These are phyloP conservation scores for Fusarium lateritium DNA, from an alignment of 2,329 filamentous ascomycete species.

Conservation along the genomic window DNA sequence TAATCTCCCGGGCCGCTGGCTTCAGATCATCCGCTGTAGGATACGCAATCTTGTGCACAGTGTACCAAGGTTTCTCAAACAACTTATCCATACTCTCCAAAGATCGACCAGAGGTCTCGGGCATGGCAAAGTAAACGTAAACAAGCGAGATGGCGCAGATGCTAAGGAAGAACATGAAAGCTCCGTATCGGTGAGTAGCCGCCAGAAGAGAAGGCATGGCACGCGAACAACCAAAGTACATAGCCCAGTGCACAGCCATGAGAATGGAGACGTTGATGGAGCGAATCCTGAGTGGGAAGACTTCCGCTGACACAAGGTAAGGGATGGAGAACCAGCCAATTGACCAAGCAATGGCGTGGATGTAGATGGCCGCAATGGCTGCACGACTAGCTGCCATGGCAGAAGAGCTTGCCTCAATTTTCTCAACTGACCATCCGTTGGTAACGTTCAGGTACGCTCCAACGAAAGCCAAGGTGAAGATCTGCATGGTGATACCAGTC, in stretches of 20 bases:
- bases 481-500: constrained; percentile 53
- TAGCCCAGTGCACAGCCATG: constrained; percentile 61
- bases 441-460: constrained; percentile 52
- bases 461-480: constrained; percentile 50
- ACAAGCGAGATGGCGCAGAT: constrained; percentile 49
- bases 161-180: constrained; percentile 51
- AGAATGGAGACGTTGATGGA: constrained; percentile 58
- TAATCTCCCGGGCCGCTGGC: constrained; percentile 14
- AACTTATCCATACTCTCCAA: constrained; percentile 52
- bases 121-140: constrained; percentile 54
- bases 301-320: constrained; percentile 62
- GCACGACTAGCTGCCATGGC: constrained; percentile 54
- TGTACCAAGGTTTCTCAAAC: constrained; percentile 52
- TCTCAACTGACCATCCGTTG: constrained; percentile 40
- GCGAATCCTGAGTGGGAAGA: constrained; percentile 60
- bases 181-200: constrained; percentile 51
- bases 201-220: constrained; percentile 54
- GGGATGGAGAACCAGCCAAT: constrained; percentile 64
- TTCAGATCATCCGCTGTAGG: constrained; percentile 47
- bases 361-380: constrained; percentile 60
- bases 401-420: constrained; percentile 33
- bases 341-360: constrained; percentile 61
- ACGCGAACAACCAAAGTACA: constrained; percentile 54
- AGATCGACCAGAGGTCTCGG: constrained; percentile 51
- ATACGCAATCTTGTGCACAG: constrained; percentile 49